A percentile compares a stretch with the other conserved stretches of the same genome.
These are phyloP conservation scores for Verticillium isaacii DNA, from an alignment of 2,329 filamentous ascomycete species.

Conservation along the genomic window DNA sequence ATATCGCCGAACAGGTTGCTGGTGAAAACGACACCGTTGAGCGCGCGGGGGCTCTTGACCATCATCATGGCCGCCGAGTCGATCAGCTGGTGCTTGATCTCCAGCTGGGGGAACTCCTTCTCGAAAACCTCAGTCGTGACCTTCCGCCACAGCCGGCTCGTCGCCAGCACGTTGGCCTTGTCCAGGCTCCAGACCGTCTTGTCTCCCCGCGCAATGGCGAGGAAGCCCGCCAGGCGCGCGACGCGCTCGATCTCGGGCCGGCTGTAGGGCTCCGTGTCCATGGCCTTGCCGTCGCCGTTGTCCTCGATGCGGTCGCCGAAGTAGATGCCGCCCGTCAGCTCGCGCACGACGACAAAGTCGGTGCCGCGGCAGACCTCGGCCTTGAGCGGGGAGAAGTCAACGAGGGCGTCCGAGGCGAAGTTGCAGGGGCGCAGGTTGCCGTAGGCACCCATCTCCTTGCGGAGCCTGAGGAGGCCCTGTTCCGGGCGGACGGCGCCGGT, in stretches of 20 bases:
- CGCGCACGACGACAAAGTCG: conserved; percentile 89
- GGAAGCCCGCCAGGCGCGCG: conserved; percentile 72
- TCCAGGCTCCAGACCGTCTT: conserved; percentile 78
- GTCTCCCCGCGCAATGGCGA: conserved; percentile 70
- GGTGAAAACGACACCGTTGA: conserved; percentile 90
- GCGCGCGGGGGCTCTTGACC: conserved; percentile 83
- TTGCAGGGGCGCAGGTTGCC: conserved; percentile 95
- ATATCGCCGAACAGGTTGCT: conserved; percentile 97
- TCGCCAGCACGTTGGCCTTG: conserved; percentile 95
- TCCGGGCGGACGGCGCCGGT: conserved; percentile 84
- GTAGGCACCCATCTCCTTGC: conserved; percentile 91
- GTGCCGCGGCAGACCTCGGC: conserved; percentile 78
- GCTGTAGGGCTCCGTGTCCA: conserved; percentile 85
- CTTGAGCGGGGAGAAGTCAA: conserved; percentile 83
- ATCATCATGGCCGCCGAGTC: conserved; percentile 97
- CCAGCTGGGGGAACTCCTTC: conserved; percentile 82
- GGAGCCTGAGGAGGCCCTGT: conserved; percentile 83
- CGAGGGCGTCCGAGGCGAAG: conserved; percentile 83
- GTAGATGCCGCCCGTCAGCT: conserved; percentile 91
- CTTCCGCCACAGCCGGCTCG: conserved; percentile 83
- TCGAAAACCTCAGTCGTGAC: conserved; percentile 79
- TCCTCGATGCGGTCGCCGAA: conserved; percentile 85
- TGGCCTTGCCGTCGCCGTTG: conserved; percentile 67
- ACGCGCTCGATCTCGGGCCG: conserved; percentile 84
- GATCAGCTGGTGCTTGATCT: conserved; percentile 85